Percentiles rank a stretch among this genome's conserved stretches.
Evolutionary conservation across 1,284 basidiomycete species (phyloP).

Genomic region (Singerocomus inundabilis): DNA sequence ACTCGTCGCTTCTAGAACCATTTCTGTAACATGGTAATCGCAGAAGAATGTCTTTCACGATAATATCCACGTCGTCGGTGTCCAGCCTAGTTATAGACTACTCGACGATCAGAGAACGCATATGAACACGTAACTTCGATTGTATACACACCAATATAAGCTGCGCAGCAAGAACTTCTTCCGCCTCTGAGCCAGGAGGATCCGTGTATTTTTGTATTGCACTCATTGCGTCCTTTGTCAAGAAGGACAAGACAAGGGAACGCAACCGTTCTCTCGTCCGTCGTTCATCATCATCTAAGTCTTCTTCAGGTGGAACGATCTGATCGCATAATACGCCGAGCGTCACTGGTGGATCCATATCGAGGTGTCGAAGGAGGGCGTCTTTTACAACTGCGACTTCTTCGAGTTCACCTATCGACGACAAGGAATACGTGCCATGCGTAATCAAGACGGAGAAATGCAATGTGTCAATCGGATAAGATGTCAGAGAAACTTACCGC

Average conservation of each 20-base stretch:
- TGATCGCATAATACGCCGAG: slow-evolving; percentile 70
- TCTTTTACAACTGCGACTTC: slow-evolving; percentile 62
- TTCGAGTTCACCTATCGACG: slow-evolving; percentile 54
- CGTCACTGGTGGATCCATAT: slow-evolving; percentile 58
- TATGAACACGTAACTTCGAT: slow-evolving; percentile 11
- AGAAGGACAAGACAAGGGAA: slow-evolving; percentile 56
- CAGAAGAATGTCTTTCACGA: slow-evolving; percentile 54
- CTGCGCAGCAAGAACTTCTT: slow-evolving; percentile 47
- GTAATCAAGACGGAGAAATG: slow-evolving; percentile 26
- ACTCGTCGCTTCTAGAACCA: slow-evolving; percentile 38
- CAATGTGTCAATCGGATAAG: background rate
- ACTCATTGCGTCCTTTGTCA: slow-evolving; percentile 51
- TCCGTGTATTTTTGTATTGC: slow-evolving; percentile 47
- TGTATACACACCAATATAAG: slow-evolving; percentile 44
- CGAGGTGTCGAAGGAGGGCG: slow-evolving; percentile 59
- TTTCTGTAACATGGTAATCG: slow-evolving; percentile 46
- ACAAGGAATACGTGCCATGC: slow-evolving; percentile 9
- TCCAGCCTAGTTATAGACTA: slow-evolving; percentile 54
- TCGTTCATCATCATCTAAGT: slow-evolving; percentile 56
- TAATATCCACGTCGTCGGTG: slow-evolving; percentile 41
- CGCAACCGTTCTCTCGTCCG: slow-evolving; percentile 56
- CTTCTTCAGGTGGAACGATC: slow-evolving; percentile 49
- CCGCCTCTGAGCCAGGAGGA: slow-evolving; percentile 44
- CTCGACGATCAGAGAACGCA: slow-evolving; percentile 4
- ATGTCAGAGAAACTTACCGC: slow-evolving; percentile 48